Conservation (phyloP, 169 alveolate genomes). For the Theileria equi region DNA sequence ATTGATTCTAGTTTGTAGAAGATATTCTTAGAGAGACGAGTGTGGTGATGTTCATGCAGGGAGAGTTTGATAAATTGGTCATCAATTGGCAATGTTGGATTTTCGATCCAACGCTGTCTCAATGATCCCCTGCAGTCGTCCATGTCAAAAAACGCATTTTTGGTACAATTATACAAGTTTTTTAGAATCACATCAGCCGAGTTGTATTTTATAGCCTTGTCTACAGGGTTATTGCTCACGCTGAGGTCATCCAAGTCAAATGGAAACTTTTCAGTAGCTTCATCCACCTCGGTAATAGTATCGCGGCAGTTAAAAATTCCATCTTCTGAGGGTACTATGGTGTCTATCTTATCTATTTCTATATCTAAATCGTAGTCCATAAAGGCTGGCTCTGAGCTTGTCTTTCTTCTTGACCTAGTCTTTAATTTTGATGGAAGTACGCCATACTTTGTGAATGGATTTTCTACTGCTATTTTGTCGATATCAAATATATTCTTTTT, state of each 20-base stretch:
- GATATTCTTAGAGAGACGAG: neutral
- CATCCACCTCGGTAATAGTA: neutral
- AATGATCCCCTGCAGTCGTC: neutral
- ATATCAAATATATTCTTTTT: slow-evolving; percentile 4
- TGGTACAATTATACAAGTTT: neutral
- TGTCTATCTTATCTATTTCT: slow-evolving; percentile 3
- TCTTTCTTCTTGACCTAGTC: slow-evolving; percentile 35
- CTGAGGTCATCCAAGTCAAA: neutral
- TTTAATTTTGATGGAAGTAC: slow-evolving; percentile 20
- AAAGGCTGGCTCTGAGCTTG: slow-evolving; percentile 49
- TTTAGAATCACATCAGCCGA: slow-evolving; percentile 12
- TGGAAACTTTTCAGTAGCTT: neutral
- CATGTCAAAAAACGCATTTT: slow-evolving; percentile 10
- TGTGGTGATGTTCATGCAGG: neutral
- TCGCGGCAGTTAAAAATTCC: neutral
- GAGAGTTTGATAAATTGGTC: neutral
- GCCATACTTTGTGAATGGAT: slow-evolving; percentile 60
- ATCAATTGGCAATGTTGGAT: neutral
- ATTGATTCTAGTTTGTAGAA: neutral
- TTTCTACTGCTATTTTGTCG: slow-evolving; percentile 29
- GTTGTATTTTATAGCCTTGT: neutral
- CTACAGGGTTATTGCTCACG: neutral
- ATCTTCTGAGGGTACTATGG: no score
- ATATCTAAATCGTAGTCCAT: slow-evolving; percentile 16
- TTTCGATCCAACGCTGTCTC: neutral